phyloP scores from a whole-genome alignment of 2,329 filamentous ascomycete species.

The Fusarium sp. region DNA sequence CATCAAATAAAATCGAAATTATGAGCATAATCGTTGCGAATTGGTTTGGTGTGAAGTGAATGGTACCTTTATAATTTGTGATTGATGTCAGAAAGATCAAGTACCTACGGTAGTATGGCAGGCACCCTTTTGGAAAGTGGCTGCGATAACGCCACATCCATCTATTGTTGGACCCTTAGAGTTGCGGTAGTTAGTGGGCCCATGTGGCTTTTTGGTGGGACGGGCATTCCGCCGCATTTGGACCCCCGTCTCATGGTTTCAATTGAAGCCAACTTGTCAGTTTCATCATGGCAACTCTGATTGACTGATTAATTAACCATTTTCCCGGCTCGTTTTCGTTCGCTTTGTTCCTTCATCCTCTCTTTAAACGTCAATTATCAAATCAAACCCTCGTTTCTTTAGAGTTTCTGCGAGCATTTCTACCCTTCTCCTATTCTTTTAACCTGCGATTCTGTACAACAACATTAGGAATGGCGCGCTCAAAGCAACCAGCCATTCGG shows the following conservation, averaged over 20 bases:
- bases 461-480: slow-evolving; percentile 72
- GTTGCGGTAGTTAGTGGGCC: slow-evolving; percentile 26
- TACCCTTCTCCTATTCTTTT: neutral
- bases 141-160: slow-evolving; percentile 20
- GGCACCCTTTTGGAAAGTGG: neutral
- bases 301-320: slow-evolving; percentile 31
- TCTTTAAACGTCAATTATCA: slow-evolving; percentile 14
- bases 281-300: slow-evolving; percentile 47
- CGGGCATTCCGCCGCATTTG: slow-evolving; percentile 17
- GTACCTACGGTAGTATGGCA: too few relatives aligned
- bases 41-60: neutral
- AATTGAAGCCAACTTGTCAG: slow-evolving; percentile 50
- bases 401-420: neutral
- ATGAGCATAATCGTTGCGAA: slow-evolving; percentile 27
- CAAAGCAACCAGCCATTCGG: slow-evolving; percentile 78
- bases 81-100: too few relatives aligned
- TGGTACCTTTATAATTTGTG: too few relatives aligned
- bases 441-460: neutral
- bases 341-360: slow-evolving; percentile 24
- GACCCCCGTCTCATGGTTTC: slow-evolving; percentile 28
- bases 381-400: neutral
- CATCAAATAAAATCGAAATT: slow-evolving; percentile 45
- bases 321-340: slow-evolving; percentile 29
- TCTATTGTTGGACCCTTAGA: slow-evolving; percentile 24
- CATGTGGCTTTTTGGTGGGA: slow-evolving; percentile 29